Base-by-base conservation (phyloP, 2,329 filamentous ascomycete species). In the Penicillium sclerotigenum region DNA sequence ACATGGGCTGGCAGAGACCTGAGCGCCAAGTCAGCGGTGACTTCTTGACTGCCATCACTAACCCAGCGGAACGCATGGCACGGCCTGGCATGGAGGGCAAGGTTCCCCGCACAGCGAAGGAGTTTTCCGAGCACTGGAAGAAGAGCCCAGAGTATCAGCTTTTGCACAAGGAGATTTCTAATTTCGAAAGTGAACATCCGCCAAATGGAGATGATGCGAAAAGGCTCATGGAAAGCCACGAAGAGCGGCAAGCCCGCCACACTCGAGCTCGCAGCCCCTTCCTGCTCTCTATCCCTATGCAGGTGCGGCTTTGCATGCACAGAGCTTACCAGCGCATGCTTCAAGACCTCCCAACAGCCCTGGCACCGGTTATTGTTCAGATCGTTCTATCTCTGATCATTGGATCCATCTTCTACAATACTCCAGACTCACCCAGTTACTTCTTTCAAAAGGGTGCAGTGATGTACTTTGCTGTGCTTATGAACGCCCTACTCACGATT, bases 381-480 rank as follows among this genome's bases (percentile, higher is more conserved):
- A 81, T 85, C 38, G 73, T 83, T 64, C 87, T 93, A 81, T 81
- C 88, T 51, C 78, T 96, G 55, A 88, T 96, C 68, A 83, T 95
- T 57, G 80, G 87, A 43, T 88, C 86, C 57, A 86, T 95, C 61
- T 96, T 93, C 74, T 95, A 85, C 78, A 87, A 94, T 70, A 76
- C 94, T 11, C 75, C 83, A 20, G 68, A 79, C 1, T 79, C 78
- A 8, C 87, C 89, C 0, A 69, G 73, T 24, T 89, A 85, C 62
- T 94, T 95, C 78, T 91, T 85, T 75, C 81, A 84, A 65, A 85
- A 90, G 55, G 89, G 88, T 54, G 86, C 88, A 34, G 80, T 93
- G 6, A 78, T 96, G 47, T 96, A 95, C 82, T 94, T 94, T 68
- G 89, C 90, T 59, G 86, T 91, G 68, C 79, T 96, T 53, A 86